Evolutionary conservation across 2,329 filamentous ascomycete species (phyloP), one percentile per base, ranked within the genome.

Genomic region (Colletotrichum noveboracense): DNA sequence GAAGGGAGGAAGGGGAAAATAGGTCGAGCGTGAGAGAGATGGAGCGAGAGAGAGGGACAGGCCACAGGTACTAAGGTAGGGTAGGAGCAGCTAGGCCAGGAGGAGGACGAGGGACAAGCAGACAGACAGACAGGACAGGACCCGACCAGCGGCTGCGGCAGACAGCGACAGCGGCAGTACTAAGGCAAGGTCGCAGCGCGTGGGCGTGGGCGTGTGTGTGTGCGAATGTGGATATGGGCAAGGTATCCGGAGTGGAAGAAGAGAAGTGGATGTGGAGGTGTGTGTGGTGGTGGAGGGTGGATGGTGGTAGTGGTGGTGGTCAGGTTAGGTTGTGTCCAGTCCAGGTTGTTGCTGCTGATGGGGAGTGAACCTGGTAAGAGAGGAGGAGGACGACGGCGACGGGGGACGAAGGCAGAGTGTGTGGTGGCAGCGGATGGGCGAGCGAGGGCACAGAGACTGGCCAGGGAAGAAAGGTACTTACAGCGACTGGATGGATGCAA

Each of bases 1-100:
- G 78, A 78, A 77, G 76, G 75, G 77, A 81, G 76, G 76, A 77
- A 76, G 75, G 55, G 74, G 52, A 70, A 64, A 67, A 70, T 62
- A 34, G 69, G 69, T 71, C 69, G 62, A 70, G 73, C 65, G 61
- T n/a, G 67, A 14, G 66, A 43, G 34, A 28, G 34, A 52, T 24
- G 38, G 38, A 43, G 38, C 38, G 62, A 28, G 62, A 66, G 10
- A 61, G 74, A 64, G 71, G 38, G 73, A 48, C 73, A 56, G 66
- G 68, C 55, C 38, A 43, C 38, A 43, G 38, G 38, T n/a, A 43
- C 38, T n/a, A 43, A 43, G 38, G 38, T 43, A 43, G 60, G 65
- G 26, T 36, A 70, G 64, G 58, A 67, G 28, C 24, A 76, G 71
- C 48, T 28, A 72, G 65, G 8, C 70, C 9, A 36, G 21, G 67